phyloP scores from a whole-genome alignment of 495 filamentous ascomycete species.

The Xylaria curta region DNA sequence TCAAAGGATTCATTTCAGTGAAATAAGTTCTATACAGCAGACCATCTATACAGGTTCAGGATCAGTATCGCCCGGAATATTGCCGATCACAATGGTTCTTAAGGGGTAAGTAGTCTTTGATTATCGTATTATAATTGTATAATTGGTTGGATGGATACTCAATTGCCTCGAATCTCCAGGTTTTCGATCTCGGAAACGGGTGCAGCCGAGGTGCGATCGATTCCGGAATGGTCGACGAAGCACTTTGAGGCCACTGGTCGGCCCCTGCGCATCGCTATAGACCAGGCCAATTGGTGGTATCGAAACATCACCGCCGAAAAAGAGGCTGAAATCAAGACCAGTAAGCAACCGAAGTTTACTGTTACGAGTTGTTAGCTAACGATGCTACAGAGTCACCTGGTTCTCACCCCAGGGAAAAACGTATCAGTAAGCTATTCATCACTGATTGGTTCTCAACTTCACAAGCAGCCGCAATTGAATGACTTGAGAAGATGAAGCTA shows the following conservation, averaged over 20 bases:
- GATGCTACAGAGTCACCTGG: constrained; percentile 25
- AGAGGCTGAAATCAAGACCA: constrained; percentile 26
- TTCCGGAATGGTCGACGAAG: constrained; percentile 33
- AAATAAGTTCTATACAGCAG: neutral
- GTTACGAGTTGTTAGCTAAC: neutral
- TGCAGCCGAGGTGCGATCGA: constrained; percentile 26
- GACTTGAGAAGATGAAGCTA: neutral
- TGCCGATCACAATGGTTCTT: constrained; percentile 31
- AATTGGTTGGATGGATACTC: neutral
- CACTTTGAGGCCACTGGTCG: constrained; percentile 27
- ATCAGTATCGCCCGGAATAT: neutral
- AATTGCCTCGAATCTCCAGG: constrained; percentile 13
- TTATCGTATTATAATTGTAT: too few relatives aligned
- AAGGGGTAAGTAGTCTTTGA: constrained; percentile 22
- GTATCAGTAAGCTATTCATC: constrained; percentile 21
- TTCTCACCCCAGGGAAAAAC: constrained; percentile 31
- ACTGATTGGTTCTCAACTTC: neutral
- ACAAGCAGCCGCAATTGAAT: neutral
- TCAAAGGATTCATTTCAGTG: neutral
- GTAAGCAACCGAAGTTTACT: constrained; percentile 15
- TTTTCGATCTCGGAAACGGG: constrained; percentile 32
- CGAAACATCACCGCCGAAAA: constrained; percentile 29
- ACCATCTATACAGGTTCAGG: neutral
- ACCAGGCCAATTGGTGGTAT: constrained; percentile 35
- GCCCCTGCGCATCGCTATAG: constrained; percentile 34